Base-by-base conservation (phyloP, 192 early-diverging fungal genomes). In the Backusella westeae region DNA sequence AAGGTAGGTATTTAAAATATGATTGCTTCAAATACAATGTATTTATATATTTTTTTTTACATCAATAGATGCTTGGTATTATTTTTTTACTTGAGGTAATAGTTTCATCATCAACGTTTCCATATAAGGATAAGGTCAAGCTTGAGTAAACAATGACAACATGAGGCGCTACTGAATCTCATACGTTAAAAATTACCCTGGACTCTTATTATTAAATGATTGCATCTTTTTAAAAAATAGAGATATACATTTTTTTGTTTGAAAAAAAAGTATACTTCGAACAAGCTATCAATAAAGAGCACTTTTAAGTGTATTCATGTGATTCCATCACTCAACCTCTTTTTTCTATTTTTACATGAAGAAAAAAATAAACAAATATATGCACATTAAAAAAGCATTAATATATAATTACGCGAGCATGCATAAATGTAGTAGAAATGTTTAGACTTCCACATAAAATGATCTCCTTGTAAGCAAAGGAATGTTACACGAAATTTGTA, bases 1-100 rank as follows among this genome's bases (percentile, higher is more conserved):
- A 44, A 44, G 4, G 5, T 49, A 21, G 19, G 46, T n/a, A 19
- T n/a, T 6, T 49, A n/a, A 3, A 63, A 29, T 29, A 63, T 0
- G 17, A 53, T 44, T 17, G 15, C 17, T 17, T 44, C 15, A 17
- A 44, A 44, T 44, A 26, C 12, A 63, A 26, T 2, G 9, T 10
- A 59, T 59, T 59, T 59, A 59, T 59, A 59, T 26, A 59, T 26
- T 59, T 21, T 29, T 59, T 26, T 59, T 53, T 53, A 32, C 56
- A 59, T 29, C 23, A 59, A 23, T 59, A 4, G 21, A 23, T 21
- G 4, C 17, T 59, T 26, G 53, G 53, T 29, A 59, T 59, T 59
- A 46, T 19, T 49, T 49, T 39, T 49, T 49, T 49, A 49, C 56
- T 59, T 59, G 56, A 59, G 56, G 56, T 59, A 59, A 59, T 59